Base-by-base conservation (phyloP, 2,329 filamentous ascomycete genomes). In the Sclerotinia glacialis region DNA sequence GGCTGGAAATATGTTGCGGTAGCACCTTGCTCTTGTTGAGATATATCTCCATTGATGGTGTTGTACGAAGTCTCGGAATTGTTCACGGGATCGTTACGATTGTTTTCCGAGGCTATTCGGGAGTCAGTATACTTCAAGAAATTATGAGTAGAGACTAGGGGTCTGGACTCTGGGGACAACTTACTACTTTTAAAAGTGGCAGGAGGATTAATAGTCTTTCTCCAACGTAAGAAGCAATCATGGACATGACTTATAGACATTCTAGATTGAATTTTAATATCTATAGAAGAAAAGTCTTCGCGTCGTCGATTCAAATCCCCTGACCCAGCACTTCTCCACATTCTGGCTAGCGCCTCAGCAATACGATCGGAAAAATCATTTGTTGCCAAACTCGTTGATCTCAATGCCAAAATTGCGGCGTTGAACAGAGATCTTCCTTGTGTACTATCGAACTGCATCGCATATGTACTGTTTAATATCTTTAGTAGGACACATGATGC, bases 181-280 rank as follows among this genome's bases (percentile, higher is more conserved):
- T 50, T 50, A n/a, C 61, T n/a, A 21, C 6, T 64, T 64, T 59
- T 61, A 2, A 21, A 18, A 16, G 28, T 50, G 7, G 64, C 37
- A 2, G 64, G 63, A 23, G 64, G 52, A 26, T 54, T 56, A 6
- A 68, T 55, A 4, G 56, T 55, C 26, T 86, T 83, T 68, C 86
- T 81, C 87, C 87, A 90, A 65, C 86, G 81, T 86, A 86, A 89
- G 26, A 89, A 85, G 23, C 85, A 86, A 76, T 90, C 87, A 72
- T 85, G 89, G 1, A 89, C 82, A 18, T 89, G 80, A 49, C 85
- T 88, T 80, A 89, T 86, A 71, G 86, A 88, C 82, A 88, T 89
- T 18, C 87, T 81, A 67, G 85, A 88, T 40, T 86, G 83, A 40
- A 89, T 85, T 70, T 85, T 87, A n/a, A 90, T 79, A 68, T 86